These are phyloP conservation scores for Colletotrichum eremochloae DNA, from an alignment of 2,329 filamentous ascomycete genomes.

Conservation along the genomic window DNA sequence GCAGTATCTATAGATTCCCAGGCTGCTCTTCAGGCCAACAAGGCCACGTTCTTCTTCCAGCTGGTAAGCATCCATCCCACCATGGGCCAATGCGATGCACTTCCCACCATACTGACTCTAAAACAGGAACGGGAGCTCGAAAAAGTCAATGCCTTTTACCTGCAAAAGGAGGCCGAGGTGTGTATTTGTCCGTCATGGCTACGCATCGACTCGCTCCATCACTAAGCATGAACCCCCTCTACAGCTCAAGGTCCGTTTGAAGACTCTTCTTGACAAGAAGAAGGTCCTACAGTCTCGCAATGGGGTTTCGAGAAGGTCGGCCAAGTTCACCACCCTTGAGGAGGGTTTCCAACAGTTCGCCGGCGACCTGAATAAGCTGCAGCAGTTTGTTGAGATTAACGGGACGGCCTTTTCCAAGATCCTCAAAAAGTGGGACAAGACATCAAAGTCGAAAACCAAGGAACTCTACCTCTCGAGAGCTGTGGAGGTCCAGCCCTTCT, in stretches of 20 bases:
- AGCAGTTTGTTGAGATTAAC: conserved; percentile 99
- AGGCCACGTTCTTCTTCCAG: conserved; percentile 98
- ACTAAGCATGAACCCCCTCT: conserved; percentile 24
- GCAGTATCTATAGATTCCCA: conserved; percentile 78
- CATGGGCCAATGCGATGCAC: conserved; percentile 41
- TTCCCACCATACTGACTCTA: conserved; percentile 53
- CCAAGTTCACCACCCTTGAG: conserved; percentile 93
- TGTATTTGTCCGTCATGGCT: conserved; percentile 45
- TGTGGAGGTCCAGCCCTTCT: conserved; percentile 97
- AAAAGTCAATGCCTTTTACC: conserved; percentile 97
- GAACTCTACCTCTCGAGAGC: conserved; percentile 96
- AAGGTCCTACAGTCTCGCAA: conserved; percentile 84
- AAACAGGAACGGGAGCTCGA: conserved; percentile 93
- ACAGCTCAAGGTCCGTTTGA: conserved; percentile 92
- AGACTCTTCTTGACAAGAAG: conserved; percentile 95
- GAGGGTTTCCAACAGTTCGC: conserved; percentile 98
- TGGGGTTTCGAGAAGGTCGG: conserved; percentile 84
- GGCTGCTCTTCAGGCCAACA: conserved; percentile 92
- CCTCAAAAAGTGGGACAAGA: conserved; percentile 99
- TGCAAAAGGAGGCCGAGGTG: conserved; percentile 98
- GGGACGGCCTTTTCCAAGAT: conserved; percentile 99
- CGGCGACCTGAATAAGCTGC: conserved; percentile 95
- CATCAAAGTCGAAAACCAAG: conserved; percentile 98
- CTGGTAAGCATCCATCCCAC: conserved; percentile 71
- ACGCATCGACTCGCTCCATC: conserved; percentile 6